Percentiles rank a stretch among this genome's conserved stretches.
phyloP scores from a whole-genome alignment of 2,329 filamentous ascomycete species.

The Podosphaera xanthii region DNA sequence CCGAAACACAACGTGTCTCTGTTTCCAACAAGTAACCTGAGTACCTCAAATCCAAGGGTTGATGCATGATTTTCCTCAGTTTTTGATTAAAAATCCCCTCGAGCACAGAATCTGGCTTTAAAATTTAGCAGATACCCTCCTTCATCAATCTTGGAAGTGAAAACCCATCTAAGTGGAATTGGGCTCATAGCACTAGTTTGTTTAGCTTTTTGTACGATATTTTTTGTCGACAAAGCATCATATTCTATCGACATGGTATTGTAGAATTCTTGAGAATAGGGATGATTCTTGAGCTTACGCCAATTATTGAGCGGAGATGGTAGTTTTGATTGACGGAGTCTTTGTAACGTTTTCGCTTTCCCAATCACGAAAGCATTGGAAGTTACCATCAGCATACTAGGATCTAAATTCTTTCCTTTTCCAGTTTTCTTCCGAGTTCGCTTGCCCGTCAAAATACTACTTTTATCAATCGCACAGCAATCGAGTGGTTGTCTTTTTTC shows the following conservation, averaged over 20 bases:
- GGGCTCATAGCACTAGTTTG: too few species aligned
- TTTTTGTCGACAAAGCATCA: background rate
- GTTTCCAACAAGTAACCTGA: too few species aligned
- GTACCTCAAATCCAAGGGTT: too few species aligned
- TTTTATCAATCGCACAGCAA: background rate
- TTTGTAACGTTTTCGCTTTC: background rate
- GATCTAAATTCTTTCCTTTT: background rate
- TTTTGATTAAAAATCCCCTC: too few species aligned
- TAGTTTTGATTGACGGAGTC: background rate
- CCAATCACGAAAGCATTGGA: background rate
- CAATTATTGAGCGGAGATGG: background rate
- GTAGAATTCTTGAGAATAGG: background rate
- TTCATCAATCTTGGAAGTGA: too few species aligned
- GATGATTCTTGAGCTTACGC: background rate
- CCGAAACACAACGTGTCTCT: too few species aligned
- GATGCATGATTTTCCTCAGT: too few species aligned
- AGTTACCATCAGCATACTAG: background rate
- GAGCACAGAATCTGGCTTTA: too few species aligned
- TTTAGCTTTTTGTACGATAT: too few species aligned
- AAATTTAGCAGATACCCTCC: too few species aligned
- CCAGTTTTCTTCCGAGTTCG: background rate
- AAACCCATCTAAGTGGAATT: too few species aligned
- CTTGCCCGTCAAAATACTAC: background rate
- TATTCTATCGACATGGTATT: background rate
- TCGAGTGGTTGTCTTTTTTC: too few species aligned